These are phyloP conservation scores for Melaleuca quinquenervia DNA, from an alignment of 345 rosid species.

Conservation along the genomic window DNA sequence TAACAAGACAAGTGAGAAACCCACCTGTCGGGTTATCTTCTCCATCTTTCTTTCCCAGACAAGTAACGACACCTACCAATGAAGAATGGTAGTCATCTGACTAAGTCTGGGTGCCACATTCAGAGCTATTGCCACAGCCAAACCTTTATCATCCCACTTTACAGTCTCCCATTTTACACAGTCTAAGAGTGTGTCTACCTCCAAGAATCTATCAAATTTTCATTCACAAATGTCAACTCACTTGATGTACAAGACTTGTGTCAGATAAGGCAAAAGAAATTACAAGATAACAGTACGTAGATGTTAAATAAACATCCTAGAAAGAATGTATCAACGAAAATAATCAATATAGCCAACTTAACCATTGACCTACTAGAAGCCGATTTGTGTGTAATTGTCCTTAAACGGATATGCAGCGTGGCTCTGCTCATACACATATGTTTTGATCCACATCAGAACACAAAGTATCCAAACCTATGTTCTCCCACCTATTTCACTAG, in stretches of 20 bases:
- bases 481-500: not conserved
- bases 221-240: no score
- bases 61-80: conserved; percentile 30
- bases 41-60: conserved; percentile 30
- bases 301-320: not conserved
- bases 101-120: conserved; percentile 4
- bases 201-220: not conserved
- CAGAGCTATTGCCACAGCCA: conserved; percentile 89
- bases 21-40: conserved; percentile 19
- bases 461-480: not conserved
- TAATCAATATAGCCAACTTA: not conserved
- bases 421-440: not conserved
- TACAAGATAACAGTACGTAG: not conserved
- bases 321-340: not conserved
- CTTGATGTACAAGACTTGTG: not conserved
- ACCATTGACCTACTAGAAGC: not conserved
- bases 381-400: not conserved
- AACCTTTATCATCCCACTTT: conserved; percentile 87
- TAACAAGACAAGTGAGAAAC: conserved; percentile 22
- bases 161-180: conserved; percentile 65
- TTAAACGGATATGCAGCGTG: not conserved
- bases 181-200: conserved; percentile 63
- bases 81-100: conserved; percentile 20
- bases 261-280: not conserved
- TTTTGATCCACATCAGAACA: not conserved